Percentiles rank a stretch among this genome's conserved stretches.
Conservation (phyloP, 208 protist genomes). For the Leishmania gerbilli region DNA sequence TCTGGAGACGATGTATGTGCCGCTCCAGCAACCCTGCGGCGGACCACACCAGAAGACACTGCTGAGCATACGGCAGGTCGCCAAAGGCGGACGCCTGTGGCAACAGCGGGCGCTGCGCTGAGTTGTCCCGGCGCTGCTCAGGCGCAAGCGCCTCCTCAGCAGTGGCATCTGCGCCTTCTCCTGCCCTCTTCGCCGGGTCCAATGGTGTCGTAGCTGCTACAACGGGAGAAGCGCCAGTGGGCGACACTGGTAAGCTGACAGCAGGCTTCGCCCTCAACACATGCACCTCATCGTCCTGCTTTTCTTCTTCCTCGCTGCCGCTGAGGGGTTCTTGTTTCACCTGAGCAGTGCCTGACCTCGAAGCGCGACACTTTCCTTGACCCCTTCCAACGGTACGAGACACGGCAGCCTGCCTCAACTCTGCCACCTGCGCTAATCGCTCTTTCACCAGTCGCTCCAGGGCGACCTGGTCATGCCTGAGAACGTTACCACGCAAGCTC, state of each 20-base stretch:
- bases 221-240: neutral
- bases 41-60: conserved; percentile 80
- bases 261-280: neutral
- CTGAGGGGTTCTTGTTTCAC: conserved; percentile 10
- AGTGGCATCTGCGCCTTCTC: neutral
- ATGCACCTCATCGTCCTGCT: neutral
- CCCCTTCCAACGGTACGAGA: neutral
- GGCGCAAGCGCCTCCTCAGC: neutral
- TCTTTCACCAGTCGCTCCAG: conserved; percentile 15
- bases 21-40: conserved; percentile 45
- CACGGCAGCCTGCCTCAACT: neutral
- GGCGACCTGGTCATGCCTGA: conserved; percentile 28
- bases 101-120: neutral
- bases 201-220: neutral
- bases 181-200: neutral
- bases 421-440: conserved; percentile 6
- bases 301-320: conserved; percentile 2
- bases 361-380: neutral
- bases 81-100: conserved; percentile 22
- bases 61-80: conserved; percentile 64
- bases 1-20: conserved; percentile 14
- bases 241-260: neutral
- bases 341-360: neutral
- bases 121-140: neutral
- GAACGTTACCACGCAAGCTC: neutral